These are phyloP conservation scores for Cokeromyces recurvatus DNA, from an alignment of 371 early-diverging fungal species.

Conservation along the genomic window DNA sequence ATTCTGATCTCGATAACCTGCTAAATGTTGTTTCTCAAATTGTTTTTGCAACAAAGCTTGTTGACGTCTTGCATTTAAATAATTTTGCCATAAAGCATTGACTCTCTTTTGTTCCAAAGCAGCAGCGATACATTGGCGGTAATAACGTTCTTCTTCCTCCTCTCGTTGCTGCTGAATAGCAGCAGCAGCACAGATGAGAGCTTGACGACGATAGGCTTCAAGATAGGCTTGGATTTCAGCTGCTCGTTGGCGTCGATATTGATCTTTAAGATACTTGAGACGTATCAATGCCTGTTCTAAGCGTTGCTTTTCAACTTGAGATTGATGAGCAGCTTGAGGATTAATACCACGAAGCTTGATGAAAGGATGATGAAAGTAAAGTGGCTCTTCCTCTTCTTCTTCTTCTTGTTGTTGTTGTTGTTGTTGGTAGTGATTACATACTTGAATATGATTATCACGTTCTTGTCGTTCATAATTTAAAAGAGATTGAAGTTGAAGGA, in stretches of 20 bases:
- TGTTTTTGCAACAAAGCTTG: neutral
- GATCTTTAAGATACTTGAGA: constrained; percentile 9
- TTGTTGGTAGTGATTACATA: constrained; percentile 5
- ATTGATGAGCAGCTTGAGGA: constrained; percentile 3
- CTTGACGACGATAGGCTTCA: constrained; percentile 18
- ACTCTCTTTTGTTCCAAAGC: constrained; percentile 18
- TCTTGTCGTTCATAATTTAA: constrained; percentile 13
- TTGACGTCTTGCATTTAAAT: constrained; percentile 3
- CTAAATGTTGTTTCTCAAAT: neutral
- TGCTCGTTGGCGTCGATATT: constrained; percentile 19
- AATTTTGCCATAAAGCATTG: constrained; percentile 6
- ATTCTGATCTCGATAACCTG: no score
- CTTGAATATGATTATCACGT: constrained; percentile 11
- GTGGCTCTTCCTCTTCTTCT: no score
- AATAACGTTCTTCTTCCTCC: constrained; percentile 23
- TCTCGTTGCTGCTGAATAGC: neutral
- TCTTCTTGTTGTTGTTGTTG: neutral
- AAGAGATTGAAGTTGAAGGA: constrained; percentile 16
- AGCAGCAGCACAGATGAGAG: constrained; percentile 13
- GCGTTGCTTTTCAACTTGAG: constrained; percentile 14
- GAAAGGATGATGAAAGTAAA: neutral
- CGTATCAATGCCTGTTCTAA: constrained; percentile 12
- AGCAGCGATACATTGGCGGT: constrained; percentile 25
- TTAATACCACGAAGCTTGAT: constrained; percentile 4
- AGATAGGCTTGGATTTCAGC: constrained; percentile 19